These are phyloP conservation scores for Phenoliferia sp. DNA, from an alignment of 1,284 basidiomycete species.

Conservation along the genomic window DNA sequence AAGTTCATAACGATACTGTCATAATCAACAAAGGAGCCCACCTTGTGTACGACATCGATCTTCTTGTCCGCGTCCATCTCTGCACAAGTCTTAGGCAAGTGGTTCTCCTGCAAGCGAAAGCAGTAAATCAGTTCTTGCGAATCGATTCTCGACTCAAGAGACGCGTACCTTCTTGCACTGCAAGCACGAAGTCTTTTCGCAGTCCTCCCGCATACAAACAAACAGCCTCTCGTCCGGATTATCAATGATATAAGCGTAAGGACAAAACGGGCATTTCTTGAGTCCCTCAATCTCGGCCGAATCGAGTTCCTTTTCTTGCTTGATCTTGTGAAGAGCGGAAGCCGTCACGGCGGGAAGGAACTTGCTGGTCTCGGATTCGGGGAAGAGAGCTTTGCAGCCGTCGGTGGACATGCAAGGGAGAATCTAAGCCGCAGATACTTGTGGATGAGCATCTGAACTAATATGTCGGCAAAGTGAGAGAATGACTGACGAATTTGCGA, in stretches of 20 bases:
- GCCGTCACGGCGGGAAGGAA: conserved; percentile 29
- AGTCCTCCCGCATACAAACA: conserved; percentile 28
- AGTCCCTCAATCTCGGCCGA: conserved; percentile 32
- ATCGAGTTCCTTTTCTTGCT: conserved; percentile 36
- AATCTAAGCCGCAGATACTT: conserved; percentile 11
- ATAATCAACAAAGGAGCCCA: conserved; percentile 2
- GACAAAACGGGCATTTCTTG: conserved; percentile 36
- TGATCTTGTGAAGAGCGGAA: conserved; percentile 33
- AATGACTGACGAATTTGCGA: conserved; percentile 17
- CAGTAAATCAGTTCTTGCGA: neutral
- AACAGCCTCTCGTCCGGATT: conserved; percentile 34
- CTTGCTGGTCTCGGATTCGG: conserved; percentile 25
- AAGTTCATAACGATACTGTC: neutral
- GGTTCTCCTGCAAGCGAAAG: conserved; percentile 22
- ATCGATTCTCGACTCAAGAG: neutral
- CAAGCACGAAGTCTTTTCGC: conserved; percentile 31
- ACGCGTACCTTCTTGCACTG: conserved; percentile 30
- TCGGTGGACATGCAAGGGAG: conserved; percentile 33
- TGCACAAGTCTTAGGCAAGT: conserved; percentile 35
- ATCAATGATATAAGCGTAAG: conserved; percentile 33
- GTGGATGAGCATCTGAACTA: neutral
- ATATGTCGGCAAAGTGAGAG: neutral
- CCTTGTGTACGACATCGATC: conserved; percentile 27
- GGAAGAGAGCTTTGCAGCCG: conserved; percentile 33
- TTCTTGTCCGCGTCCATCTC: conserved; percentile 32